Evolutionary conservation across 2,329 filamentous ascomycete genomes (phyloP).

Genomic region (Aspergillus luchuensis): DNA sequence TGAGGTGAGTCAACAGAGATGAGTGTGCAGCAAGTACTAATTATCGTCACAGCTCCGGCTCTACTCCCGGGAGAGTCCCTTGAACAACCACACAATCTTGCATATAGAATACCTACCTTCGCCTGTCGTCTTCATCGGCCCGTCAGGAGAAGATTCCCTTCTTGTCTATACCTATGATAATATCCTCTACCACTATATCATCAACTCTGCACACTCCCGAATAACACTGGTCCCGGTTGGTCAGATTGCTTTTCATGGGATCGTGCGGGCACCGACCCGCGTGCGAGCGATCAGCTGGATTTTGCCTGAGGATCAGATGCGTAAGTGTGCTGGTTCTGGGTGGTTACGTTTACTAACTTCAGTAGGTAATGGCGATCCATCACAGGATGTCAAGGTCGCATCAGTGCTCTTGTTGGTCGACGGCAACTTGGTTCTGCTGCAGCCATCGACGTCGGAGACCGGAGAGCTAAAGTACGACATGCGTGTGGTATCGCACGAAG

Average conservation of each 20-base stretch:
- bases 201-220: conserved; percentile 69
- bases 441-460: conserved; percentile 78
- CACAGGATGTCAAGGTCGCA: conserved; percentile 89
- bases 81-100: conserved; percentile 72
- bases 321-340: conserved; percentile 45
- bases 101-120: conserved; percentile 77
- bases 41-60: conserved; percentile 65
- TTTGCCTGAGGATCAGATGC: conserved; percentile 82
- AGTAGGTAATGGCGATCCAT: conserved; percentile 80
- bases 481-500: conserved; percentile 92
- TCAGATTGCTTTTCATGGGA: conserved; percentile 95
- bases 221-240: conserved; percentile 88
- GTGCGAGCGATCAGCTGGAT: conserved; percentile 96
- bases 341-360: conserved; percentile 16
- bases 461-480: conserved; percentile 96
- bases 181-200: conserved; percentile 90
- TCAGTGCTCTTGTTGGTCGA: conserved; percentile 97
- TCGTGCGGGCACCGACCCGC: conserved; percentile 87
- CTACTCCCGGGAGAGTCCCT: conserved; percentile 80
- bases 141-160: conserved; percentile 89
- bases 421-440: conserved; percentile 88
- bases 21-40: neutral
- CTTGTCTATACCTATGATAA: conserved; percentile 98
- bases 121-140: conserved; percentile 85
- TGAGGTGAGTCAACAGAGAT: conserved; percentile 54